These are phyloP conservation scores for Plasmodium knowlesi DNA, from an alignment of 169 alveolate genomes.

Conservation along the genomic window DNA sequence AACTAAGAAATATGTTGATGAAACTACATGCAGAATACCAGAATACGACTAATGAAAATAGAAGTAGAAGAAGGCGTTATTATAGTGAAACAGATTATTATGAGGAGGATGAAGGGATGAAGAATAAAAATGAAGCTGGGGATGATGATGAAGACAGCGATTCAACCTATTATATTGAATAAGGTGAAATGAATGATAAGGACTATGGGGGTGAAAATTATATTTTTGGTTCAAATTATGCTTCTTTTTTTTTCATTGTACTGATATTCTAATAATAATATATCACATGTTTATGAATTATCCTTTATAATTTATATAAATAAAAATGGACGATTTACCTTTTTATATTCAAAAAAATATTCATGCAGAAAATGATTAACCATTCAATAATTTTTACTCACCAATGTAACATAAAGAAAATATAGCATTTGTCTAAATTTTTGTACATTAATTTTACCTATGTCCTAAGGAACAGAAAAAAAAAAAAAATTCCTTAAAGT, in stretches of 20 bases:
- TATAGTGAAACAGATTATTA: neutral
- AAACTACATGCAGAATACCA: neutral
- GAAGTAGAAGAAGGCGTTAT: neutral
- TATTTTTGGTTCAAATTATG: neutral
- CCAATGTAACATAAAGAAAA: neutral
- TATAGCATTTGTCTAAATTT: neutral
- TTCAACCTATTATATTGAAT: too few relatives aligned
- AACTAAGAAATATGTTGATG: neutral
- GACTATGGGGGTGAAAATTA: neutral
- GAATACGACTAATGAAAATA: accelerated
- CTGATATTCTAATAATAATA: neutral
- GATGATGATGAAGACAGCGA: neutral
- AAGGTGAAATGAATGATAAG: neutral
- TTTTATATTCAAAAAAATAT: neutral
- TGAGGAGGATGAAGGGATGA: neutral
- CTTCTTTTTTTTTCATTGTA: too few relatives aligned
- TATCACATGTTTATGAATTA: neutral
- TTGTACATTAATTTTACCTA: neutral
- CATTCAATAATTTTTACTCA: neutral
- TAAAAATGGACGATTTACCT: neutral
- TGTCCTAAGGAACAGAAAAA: neutral
- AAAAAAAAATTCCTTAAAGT: neutral
- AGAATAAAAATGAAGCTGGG: neutral
- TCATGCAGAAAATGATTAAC: neutral
- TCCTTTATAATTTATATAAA: neutral